Conservation (phyloP, 345 rosid species). For the Gossypium bickii region DNA sequence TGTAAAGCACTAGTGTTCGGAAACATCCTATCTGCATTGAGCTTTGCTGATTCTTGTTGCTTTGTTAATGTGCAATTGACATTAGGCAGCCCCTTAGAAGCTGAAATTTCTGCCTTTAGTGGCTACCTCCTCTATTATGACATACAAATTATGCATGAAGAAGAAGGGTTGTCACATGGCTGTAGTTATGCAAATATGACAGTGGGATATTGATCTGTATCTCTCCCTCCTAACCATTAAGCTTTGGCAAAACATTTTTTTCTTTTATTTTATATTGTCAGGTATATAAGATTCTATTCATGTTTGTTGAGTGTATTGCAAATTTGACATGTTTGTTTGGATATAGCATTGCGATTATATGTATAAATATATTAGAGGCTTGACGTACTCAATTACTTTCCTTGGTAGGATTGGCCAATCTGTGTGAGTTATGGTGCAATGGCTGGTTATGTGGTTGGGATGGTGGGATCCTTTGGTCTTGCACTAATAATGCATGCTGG, state of each 20-base stretch:
- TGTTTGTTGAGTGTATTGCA: not conserved
- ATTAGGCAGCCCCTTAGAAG: not conserved
- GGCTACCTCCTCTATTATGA: not conserved
- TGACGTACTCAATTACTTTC: not conserved
- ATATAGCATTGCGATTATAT: not conserved
- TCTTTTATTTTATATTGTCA: not conserved
- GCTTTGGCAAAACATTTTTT: not conserved
- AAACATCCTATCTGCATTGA: not conserved
- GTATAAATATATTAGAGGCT: not conserved
- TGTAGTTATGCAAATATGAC: no score
- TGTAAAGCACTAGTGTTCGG: no score
- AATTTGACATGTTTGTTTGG: not conserved
- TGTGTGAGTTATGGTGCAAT: conserved; percentile 77
- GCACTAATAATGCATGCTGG: conserved; percentile 14
- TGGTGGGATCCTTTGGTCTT: conserved; percentile 37
- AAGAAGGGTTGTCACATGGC: no score
- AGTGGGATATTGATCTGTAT: no score
- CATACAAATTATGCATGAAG: no score
- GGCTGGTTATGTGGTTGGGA: conserved; percentile 50
- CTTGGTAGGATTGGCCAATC: conserved; percentile 77
- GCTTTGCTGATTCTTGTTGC: not conserved
- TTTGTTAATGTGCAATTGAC: not conserved
- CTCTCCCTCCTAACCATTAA: no score
- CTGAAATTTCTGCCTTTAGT: not conserved
- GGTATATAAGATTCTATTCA: not conserved